phyloP scores from a whole-genome alignment of 2,329 filamentous ascomycete genomes.

The Coniochaeta sp. region DNA sequence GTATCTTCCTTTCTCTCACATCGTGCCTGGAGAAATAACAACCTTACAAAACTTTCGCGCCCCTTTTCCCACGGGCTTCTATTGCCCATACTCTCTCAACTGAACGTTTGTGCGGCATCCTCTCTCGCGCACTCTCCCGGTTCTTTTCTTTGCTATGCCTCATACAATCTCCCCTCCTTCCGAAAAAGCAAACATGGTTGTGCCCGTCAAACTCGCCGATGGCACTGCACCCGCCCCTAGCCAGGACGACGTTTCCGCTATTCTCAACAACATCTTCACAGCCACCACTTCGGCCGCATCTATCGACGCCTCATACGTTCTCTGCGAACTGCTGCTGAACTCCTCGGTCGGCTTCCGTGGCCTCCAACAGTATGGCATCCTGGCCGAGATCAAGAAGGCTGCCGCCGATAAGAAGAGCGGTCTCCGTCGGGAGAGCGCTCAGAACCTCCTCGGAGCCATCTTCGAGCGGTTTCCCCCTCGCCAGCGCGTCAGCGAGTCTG shows the following conservation, averaged over 20 bases:
- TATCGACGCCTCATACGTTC: constrained; percentile 54
- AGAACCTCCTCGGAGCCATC: constrained; percentile 89
- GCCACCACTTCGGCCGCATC: constrained; percentile 62
- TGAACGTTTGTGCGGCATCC: neutral
- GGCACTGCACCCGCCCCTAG: constrained; percentile 47
- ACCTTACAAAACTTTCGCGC: neutral
- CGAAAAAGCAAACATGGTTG: constrained; percentile 13
- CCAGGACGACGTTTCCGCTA: constrained; percentile 56
- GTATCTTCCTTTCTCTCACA: neutral
- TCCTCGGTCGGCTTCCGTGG: constrained; percentile 42
- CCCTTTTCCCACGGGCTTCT: neutral
- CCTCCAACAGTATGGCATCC: constrained; percentile 45
- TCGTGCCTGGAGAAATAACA: neutral
- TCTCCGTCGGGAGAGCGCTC: constrained; percentile 77
- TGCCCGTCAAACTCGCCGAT: constrained; percentile 17
- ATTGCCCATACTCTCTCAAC: neutral
- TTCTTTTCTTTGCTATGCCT: constrained; percentile 1
- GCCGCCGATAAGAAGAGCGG: constrained; percentile 92
- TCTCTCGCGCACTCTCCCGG: neutral
- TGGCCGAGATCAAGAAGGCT: constrained; percentile 59
- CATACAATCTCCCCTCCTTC: constrained; percentile 1
- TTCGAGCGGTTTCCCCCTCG: constrained; percentile 81
- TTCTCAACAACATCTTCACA: constrained; percentile 62
- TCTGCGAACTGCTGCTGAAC: constrained; percentile 53
- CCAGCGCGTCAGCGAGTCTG: constrained; percentile 71